Evolutionary conservation across 331 rosid genomes (phyloP).

Genomic region (Malus hybrid): DNA sequence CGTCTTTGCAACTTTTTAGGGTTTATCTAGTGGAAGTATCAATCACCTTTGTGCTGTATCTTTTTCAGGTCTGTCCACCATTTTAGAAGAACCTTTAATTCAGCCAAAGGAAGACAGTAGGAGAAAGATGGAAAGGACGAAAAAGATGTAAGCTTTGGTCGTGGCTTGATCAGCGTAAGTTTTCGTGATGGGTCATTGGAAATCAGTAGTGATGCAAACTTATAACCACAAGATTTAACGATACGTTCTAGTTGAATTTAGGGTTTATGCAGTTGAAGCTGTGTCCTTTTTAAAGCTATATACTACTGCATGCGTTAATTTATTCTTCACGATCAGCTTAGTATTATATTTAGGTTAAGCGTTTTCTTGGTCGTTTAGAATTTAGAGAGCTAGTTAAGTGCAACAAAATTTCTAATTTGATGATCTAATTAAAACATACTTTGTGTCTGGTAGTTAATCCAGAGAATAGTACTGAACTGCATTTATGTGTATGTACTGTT

Average conservation of each 20-base stretch:
- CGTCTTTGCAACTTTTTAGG: constrained; percentile 1
- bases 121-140: constrained; percentile 37
- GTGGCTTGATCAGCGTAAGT: neutral
- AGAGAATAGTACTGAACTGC: neutral
- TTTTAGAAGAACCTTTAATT: constrained; percentile 37
- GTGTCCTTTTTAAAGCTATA: neutral
- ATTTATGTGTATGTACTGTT: neutral
- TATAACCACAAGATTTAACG: neutral
- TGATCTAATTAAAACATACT: neutral
- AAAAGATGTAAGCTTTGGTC: constrained; percentile 17
- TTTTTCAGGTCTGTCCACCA: constrained; percentile 54
- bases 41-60: constrained; percentile 11
- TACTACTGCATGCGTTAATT: neutral
- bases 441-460: neutral
- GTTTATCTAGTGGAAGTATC: constrained; percentile 1
- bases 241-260: neutral
- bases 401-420: neutral
- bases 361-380: neutral
- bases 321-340: neutral
- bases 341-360: neutral
- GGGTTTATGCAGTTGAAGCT: neutral
- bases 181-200: neutral
- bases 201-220: neutral
- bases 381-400: no score
- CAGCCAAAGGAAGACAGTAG: constrained; percentile 17